Conservation (phyloP, 2,329 filamentous ascomycete species). For the Parasarocladium wereldwijsianum region DNA sequence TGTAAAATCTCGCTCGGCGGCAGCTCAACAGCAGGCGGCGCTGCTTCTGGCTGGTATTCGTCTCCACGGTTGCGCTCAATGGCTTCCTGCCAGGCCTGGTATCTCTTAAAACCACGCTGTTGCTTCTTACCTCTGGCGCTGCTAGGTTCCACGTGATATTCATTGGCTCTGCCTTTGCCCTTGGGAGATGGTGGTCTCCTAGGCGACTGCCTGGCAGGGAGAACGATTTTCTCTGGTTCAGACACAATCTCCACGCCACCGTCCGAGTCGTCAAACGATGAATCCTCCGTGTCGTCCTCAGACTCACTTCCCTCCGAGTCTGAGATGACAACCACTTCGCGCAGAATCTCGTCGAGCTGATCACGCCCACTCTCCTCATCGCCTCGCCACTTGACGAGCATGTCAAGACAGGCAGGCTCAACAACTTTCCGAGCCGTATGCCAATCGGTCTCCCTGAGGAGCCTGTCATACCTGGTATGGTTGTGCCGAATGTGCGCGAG, state of each 20-base stretch:
- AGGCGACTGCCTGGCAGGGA: background rate
- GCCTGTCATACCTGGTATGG: slow-evolving; percentile 50
- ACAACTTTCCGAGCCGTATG: slow-evolving; percentile 45
- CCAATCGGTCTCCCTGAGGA: slow-evolving; percentile 43
- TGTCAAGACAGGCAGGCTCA: slow-evolving; percentile 44
- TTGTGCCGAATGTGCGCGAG: slow-evolving; percentile 52
- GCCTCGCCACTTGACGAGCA: slow-evolving; percentile 57
- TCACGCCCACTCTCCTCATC: slow-evolving; percentile 55
- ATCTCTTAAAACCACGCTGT: slow-evolving; percentile 31
- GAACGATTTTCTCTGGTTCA: background rate
- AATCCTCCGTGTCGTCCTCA: slow-evolving; percentile 16
- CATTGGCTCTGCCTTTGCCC: slow-evolving; percentile 11
- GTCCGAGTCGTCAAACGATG: slow-evolving; percentile 12
- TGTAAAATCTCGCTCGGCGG: too few relatives aligned
- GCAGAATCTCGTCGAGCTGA: slow-evolving; percentile 50
- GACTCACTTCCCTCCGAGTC: slow-evolving; percentile 36
- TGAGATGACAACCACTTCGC: slow-evolving; percentile 53
- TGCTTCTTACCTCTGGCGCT: slow-evolving; percentile 16
- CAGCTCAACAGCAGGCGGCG: too few relatives aligned
- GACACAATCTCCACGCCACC: slow-evolving; percentile 1
- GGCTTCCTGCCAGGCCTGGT: slow-evolving; percentile 27
- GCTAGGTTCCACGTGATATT: background rate
- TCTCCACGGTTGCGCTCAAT: slow-evolving; percentile 16
- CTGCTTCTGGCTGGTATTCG: slow-evolving; percentile 7
- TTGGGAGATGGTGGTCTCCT: too few relatives aligned